Base-by-base conservation (phyloP, 192 early-diverging fungal genomes). In the Entrophospora sp. region DNA sequence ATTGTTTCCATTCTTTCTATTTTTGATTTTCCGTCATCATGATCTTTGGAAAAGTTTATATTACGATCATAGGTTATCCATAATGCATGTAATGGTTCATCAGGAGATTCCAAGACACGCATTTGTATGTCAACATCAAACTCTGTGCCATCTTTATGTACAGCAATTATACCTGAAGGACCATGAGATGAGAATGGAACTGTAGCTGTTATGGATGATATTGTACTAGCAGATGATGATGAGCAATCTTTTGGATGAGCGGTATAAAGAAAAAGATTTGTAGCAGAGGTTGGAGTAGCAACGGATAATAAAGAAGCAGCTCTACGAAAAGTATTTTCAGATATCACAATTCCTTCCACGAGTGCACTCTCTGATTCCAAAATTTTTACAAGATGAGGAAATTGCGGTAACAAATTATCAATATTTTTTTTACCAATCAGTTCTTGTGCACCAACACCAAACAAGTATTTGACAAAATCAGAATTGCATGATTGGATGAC, bases 51-150 rank as follows among this genome's bases (percentile, higher is more conserved):
- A 57, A 75, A 82, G 22, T 69, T 73, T 8, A 74, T 69, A 12
- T 69, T 75, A 28, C 83, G 78, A 53, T 86, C 79, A 61, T 77
- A 86, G 1, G 80, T 83, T 24, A 87, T 80, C 86, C 85, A 87
- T 12, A 86, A 51, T 22, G 81, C 82, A 70, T 76, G 76, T 36
- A 84, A 64, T n/a, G 62, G 69, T 25, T 77, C 80, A 9, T 81
- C 68, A 28, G 71, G 61, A 5, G 69, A 71, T 46, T 85, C 75
- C 9, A 87, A 68, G 37, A 78, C 68, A 10, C 85, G 69, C 42
- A 87, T 76, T 40, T 86, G 82, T 45, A 87, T 67, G 40, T 87
- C 77, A 27, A 87, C 69, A 35, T 80, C 77, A 28, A 87, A 76
- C 0, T 69, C 68, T 5, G 77, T 83, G 13, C 83, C 78, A 72